A percentile compares a stretch with the other conserved stretches of the same genome.
Evolutionary conservation across 768 basidiomycete species (phyloP).

Genomic region (Amyloporia xantha): DNA sequence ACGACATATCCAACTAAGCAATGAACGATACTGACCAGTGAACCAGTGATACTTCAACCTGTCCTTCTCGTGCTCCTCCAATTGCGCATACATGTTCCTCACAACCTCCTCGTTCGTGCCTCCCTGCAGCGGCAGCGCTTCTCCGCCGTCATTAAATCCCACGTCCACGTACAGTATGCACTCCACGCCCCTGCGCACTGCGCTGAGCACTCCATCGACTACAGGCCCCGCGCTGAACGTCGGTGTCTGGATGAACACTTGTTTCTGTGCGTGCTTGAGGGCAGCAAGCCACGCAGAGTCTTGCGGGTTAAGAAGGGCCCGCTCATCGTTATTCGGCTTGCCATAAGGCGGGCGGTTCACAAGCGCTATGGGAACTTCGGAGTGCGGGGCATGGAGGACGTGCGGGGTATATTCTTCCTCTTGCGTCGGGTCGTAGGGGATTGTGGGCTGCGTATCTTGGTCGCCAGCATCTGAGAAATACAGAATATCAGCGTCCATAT

Average conservation of each 20-base stretch:
- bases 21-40: slow-evolving; percentile 22
- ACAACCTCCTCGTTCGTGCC: slow-evolving; percentile 70
- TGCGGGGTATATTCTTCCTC: slow-evolving; percentile 56
- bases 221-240: slow-evolving; percentile 64
- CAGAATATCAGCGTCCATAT: not conserved
- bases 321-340: slow-evolving; percentile 13
- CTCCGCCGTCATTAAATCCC: slow-evolving; percentile 44
- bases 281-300: slow-evolving; percentile 64
- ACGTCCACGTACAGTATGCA: slow-evolving; percentile 52
- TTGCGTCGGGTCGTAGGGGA: slow-evolving; percentile 19
- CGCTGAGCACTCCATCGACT: slow-evolving; percentile 50
- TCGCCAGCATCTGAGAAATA: slow-evolving; percentile 12
- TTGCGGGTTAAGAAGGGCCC: slow-evolving; percentile 35
- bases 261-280: slow-evolving; percentile 50
- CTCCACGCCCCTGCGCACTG: slow-evolving; percentile 53
- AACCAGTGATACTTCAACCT: slow-evolving; percentile 52
- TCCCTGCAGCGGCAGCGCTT: slow-evolving; percentile 52
- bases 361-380: slow-evolving; percentile 57
- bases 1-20: not conserved
- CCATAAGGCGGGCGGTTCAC: slow-evolving; percentile 52
- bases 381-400: slow-evolving; percentile 50
- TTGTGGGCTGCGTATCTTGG: slow-evolving; percentile 24
- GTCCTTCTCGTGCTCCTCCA: slow-evolving; percentile 34
- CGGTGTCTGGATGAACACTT: slow-evolving; percentile 70
- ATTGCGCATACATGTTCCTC: slow-evolving; percentile 45